Base-by-base conservation (phyloP, 805 yeast genomes). In the Saccharomycopsis fermentans region DNA sequence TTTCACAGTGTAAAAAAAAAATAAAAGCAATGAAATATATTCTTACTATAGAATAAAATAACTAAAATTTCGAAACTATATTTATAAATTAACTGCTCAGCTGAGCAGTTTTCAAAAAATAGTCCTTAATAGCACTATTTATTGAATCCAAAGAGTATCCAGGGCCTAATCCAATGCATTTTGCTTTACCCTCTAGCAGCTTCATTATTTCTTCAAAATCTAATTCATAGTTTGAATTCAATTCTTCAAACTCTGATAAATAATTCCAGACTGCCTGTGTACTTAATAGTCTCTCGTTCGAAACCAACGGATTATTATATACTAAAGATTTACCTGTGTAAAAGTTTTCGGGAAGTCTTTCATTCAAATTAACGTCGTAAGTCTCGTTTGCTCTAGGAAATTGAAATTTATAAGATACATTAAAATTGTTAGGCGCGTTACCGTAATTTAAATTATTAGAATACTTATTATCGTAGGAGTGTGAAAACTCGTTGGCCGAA, bases 181-280 rank as follows among this genome's bases (percentile, higher is more conserved):
- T 76, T 67, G 87, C 96, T 36, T 77, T 69, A 1, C 94, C 95
- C 66, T 76, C 79, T 57, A 90, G 73, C 29, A 68, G 69, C 19
- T 71, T 68, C 84, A 89, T 82, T 2, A 88, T 79, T 39, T 69
- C 72, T n/a, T 74, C 70, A 50, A 86, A 73, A 66, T 86, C 86
- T 47, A 86, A 65, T 8, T 77, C 77, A 24, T 70, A 66, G 40
- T 73, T 77, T 36, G 81, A 79, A 55, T 78, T 76, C n/a, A 74
- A 70, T 48, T 74, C 75, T 58, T 76, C 80, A 26, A 77, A 71
- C 59, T 74, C 73, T 63, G 77, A 71, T 53, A 90, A 70, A 67
- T 85, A 86, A 68, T 89, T 92, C 96, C 96, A 90, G 1, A 87
- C 84, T 1, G 92, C 94, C 19, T 87, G 82, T 0, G 87, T 74